Conservation (phyloP, 2,329 filamentous ascomycete genomes). For the Aureobasidium subglaciale region DNA sequence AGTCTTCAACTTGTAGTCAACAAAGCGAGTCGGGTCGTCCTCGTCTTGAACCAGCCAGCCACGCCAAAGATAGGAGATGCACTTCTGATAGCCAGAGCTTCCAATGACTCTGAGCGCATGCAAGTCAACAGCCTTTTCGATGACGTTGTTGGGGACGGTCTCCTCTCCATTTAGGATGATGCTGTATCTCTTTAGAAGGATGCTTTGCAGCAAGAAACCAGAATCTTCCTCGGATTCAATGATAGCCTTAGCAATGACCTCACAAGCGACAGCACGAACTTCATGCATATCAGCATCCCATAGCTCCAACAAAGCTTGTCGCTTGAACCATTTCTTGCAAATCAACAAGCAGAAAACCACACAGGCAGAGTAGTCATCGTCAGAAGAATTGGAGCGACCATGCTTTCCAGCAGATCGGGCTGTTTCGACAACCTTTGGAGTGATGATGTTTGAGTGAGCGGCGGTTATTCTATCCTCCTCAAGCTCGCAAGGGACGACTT, state of each 20-base stretch:
- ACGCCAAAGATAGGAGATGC: conserved; percentile 84
- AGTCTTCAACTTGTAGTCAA: conserved; percentile 77
- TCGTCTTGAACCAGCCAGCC: conserved; percentile 98
- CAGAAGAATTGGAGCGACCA: conserved; percentile 18
- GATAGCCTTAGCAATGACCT: conserved; percentile 79
- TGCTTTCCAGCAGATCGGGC: conserved; percentile 67
- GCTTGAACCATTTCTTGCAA: conserved; percentile 67
- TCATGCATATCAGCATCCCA: conserved; percentile 87
- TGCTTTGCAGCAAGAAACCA: conserved; percentile 67
- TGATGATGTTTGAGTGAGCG: conserved; percentile 82
- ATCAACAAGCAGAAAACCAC: conserved; percentile 80
- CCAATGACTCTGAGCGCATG: conserved; percentile 85
- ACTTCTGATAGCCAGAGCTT: conserved; percentile 92
- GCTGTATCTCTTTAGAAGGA: conserved; percentile 84
- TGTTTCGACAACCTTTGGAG: conserved; percentile 67
- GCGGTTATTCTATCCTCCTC: conserved; percentile 66
- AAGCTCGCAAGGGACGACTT: conserved; percentile 84
- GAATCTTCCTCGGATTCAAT: conserved; percentile 82
- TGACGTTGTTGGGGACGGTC: conserved; percentile 73
- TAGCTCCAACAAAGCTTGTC: conserved; percentile 71
- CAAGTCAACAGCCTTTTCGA: conserved; percentile 88
- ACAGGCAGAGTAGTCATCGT: conserved; percentile 60
- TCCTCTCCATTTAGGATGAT: conserved; percentile 65
- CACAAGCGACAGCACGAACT: conserved; percentile 73
- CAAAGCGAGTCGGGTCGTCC: conserved; percentile 78